phyloP scores from a whole-genome alignment of 2,329 filamentous ascomycete species.

The Diaporthe sp. region DNA sequence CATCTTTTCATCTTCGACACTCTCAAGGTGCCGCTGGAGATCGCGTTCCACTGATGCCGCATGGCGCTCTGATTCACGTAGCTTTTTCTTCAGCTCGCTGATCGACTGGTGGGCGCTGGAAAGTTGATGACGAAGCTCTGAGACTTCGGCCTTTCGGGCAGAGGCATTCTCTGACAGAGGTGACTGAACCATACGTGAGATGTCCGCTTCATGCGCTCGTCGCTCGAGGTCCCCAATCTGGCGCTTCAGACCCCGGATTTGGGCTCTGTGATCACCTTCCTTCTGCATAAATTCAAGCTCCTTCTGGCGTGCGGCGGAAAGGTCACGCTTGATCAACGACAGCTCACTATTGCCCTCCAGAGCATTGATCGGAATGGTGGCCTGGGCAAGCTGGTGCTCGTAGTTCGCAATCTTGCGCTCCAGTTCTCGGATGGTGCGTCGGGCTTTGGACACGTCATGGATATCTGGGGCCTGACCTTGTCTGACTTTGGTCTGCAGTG shows the following conservation, averaged over 20 bases:
- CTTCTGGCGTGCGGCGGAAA: conserved; percentile 75
- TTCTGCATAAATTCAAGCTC: conserved; percentile 76
- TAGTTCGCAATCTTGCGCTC: conserved; percentile 72
- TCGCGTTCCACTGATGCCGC: conserved; percentile 58
- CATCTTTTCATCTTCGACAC: conserved; percentile 71
- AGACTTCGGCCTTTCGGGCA: conserved; percentile 68
- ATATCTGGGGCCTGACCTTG: conserved; percentile 63
- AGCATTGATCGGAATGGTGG: conserved; percentile 48
- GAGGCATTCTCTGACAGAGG: conserved; percentile 66
- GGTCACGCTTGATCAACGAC: conserved; percentile 72
- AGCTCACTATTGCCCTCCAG: conserved; percentile 67
- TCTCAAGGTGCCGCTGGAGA: conserved; percentile 68
- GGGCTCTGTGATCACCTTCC: conserved; percentile 74
- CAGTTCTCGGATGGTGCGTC: conserved; percentile 75
- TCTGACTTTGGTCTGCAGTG: conserved; percentile 62
- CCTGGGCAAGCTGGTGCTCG: conserved; percentile 53
- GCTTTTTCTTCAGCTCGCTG: conserved; percentile 65
- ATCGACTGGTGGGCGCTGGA: conserved; percentile 71
- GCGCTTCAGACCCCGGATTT: conserved; percentile 73
- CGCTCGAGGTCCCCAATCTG: conserved; percentile 77
- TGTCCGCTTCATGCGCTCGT: conserved; percentile 75
- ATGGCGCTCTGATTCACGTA: conserved; percentile 66
- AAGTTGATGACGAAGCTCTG: conserved; percentile 72
- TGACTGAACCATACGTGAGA: conserved; percentile 62
- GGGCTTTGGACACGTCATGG: conserved; percentile 70